phyloP scores from a whole-genome alignment of 192 early-diverging fungal species.

The Backusella macrospora region DNA sequence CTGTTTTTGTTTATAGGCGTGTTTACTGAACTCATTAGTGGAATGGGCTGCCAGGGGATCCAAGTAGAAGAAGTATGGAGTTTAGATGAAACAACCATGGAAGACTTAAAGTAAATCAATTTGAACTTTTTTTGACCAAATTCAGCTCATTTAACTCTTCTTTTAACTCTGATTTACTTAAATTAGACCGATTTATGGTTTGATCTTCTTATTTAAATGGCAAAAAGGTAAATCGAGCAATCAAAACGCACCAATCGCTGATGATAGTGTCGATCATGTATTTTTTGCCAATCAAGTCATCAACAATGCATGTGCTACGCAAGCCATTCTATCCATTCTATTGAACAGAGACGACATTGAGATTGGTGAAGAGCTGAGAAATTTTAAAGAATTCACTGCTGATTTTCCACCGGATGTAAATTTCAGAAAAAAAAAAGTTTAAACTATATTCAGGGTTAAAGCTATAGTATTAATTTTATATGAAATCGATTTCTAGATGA shows the following conservation, averaged over 20 bases:
- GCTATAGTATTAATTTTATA: background rate
- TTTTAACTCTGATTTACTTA: background rate
- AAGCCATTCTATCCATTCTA: constrained; percentile 79
- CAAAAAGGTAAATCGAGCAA: constrained; percentile 38
- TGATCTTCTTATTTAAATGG: constrained; percentile 88
- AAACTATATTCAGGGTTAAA: no score
- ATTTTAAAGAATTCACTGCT: constrained; percentile 72
- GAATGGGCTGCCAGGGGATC: constrained; percentile 70
- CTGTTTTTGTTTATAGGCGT: constrained; percentile 49
- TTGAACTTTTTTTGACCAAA: background rate
- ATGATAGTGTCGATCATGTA: constrained; percentile 49
- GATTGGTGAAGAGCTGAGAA: constrained; percentile 66
- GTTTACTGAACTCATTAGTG: constrained; percentile 80
- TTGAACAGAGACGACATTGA: constrained; percentile 69
- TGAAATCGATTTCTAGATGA: constrained; percentile 46
- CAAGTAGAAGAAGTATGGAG: constrained; percentile 84
- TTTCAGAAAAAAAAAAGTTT: background rate
- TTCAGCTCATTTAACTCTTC: background rate
- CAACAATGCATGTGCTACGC: constrained; percentile 85
- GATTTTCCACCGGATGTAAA: constrained; percentile 72
- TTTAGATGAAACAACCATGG: constrained; percentile 64
- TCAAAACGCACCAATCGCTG: background rate
- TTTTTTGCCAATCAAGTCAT: constrained; percentile 84
- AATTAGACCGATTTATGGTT: constrained; percentile 67
- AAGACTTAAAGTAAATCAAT: constrained; percentile 58